Evolutionary conservation across 257 asterid species (phyloP), one percentile per base, ranked within the genome.

Genomic region (Verbena officinalis): DNA sequence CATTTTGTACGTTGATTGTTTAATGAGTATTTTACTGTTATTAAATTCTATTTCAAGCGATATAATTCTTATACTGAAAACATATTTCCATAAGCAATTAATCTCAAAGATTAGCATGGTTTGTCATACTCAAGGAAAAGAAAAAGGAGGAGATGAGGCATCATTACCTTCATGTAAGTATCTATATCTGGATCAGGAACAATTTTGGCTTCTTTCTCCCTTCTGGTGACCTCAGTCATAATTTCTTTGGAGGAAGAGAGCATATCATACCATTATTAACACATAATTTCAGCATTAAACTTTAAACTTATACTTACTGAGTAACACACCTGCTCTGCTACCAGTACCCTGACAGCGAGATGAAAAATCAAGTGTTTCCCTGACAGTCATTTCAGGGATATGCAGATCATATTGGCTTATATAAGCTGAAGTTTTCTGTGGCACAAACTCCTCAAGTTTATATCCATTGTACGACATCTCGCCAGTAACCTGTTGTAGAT

Each of bases 361-460:
- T 46, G 88, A 82, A 62, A 79, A 82, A 72, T 82, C 81, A n/a
- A 79, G 75, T 52, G 78, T 69, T 69, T 82, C 88, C 55, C 88
- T 73, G 34, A 76, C 81, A 4, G 88, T 82, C 85, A 83, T 72
- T 56, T 79, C 79, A 34, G 88, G 85, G 59, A 83, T 74, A 58
- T 83, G 88, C 11, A 71, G 73, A 44, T 79, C 85, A 9, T 77
- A 20, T 75, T 83, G 88, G 67, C 83, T 72, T 53, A 79, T 52
- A 48, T 83, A 83, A 17, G 78, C 77, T 59, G 85, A 72, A 16
- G 85, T 74, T 69, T 83, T 83, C 70, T 83, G 85, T 6, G 83
- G 76, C 45, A 79, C 83, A 63, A 79, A 79, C 34, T 83, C 85
- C 30, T 59, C 55, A 51, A 83, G 55, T 54, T 72, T 44, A 15